phyloP scores from a whole-genome alignment of 2,329 filamentous ascomycete genomes.

The Venturiaceae sp. region DNA sequence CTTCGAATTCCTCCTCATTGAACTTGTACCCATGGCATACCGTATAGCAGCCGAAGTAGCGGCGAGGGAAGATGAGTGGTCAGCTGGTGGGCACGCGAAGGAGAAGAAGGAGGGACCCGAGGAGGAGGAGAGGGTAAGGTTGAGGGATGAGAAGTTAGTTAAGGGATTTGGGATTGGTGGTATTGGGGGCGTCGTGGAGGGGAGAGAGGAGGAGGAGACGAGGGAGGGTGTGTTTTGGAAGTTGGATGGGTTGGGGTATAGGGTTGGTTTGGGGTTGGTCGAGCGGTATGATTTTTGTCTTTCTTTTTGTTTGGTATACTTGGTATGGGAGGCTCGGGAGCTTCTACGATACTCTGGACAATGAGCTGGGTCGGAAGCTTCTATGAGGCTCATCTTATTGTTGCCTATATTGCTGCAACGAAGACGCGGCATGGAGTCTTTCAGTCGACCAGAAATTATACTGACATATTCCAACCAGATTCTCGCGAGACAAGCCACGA shows the following conservation, averaged over 20 bases:
- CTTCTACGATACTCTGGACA: no score
- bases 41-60: constrained; percentile 69
- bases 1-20: constrained; percentile 90
- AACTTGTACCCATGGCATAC: constrained; percentile 90
- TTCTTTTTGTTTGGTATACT: background rate
- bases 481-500: constrained; percentile 73
- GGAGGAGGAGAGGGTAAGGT: constrained; percentile 10
- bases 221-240: constrained; percentile 78
- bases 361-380: no score
- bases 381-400: background rate
- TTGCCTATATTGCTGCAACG: background rate
- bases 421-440: background rate
- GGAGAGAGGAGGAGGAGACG: constrained; percentile 66
- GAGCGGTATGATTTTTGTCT: constrained; percentile 59
- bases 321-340: background rate
- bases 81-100: constrained; percentile 8
- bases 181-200: constrained; percentile 14
- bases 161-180: constrained; percentile 14
- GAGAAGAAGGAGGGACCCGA: constrained; percentile 9
- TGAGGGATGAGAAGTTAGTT: constrained; percentile 12
- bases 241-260: constrained; percentile 76
- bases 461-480: constrained; percentile 38
- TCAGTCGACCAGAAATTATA: background rate
- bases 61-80: constrained; percentile 31
- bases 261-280: constrained; percentile 84